Percentiles rank a stretch among this genome's conserved stretches.
These are phyloP conservation scores for Jasminum sambac DNA, from an alignment of 257 asterid species.

Conservation along the genomic window DNA sequence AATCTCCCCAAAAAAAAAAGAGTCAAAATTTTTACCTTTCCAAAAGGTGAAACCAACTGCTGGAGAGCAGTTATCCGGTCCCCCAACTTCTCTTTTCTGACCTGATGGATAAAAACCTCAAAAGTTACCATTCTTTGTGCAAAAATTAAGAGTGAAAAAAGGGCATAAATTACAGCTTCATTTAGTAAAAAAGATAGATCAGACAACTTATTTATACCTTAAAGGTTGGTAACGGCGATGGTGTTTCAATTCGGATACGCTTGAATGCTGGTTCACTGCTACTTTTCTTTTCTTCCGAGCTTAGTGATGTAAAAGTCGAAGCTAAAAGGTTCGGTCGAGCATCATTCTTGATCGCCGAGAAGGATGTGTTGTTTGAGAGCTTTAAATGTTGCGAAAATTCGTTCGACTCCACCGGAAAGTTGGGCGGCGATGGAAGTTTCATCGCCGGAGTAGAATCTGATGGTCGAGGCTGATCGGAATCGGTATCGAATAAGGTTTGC, in stretches of 20 bases:
- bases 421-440: constrained; percentile 26
- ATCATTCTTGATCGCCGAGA: constrained; percentile 28
- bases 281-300: constrained; percentile 35
- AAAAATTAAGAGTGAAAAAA: constrained; percentile 21
- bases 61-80: constrained; percentile 95
- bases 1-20: constrained; percentile 15
- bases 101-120: constrained; percentile 53
- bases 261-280: constrained; percentile 37
- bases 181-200: constrained; percentile 20
- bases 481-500: constrained; percentile 43
- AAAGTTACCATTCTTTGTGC: constrained; percentile 38
- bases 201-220: constrained; percentile 41
- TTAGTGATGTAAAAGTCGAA: constrained; percentile 14
- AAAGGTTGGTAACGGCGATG: constrained; percentile 65
- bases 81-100: constrained; percentile 90
- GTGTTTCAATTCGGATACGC: constrained; percentile 55
- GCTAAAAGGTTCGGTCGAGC: constrained; percentile 24
- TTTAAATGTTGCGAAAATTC: constrained; percentile 29
- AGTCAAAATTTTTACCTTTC: constrained; percentile 61
- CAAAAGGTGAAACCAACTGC: constrained; percentile 96
- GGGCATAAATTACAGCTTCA: constrained; percentile 20
- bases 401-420: constrained; percentile 21
- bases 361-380: constrained; percentile 23
- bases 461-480: constrained; percentile 34
- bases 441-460: constrained; percentile 22